Evolutionary conservation across 768 basidiomycete genomes (phyloP), one percentile per base, ranked within the genome.

Genomic region (Mycena vitilis): DNA sequence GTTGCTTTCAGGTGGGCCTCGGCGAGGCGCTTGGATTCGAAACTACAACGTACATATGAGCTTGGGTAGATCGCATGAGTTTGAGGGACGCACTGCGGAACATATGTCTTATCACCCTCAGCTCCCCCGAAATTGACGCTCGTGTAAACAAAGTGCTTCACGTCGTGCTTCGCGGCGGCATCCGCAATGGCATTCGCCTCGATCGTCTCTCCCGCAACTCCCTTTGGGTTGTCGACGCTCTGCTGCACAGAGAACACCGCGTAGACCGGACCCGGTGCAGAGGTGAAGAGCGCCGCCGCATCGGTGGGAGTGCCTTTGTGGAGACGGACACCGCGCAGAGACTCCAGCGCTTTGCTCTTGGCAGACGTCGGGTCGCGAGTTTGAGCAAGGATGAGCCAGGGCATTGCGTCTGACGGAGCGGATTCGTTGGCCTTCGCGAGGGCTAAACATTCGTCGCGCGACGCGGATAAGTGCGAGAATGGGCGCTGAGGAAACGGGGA

Each of bases 361-460:
- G 70, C 58, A 2, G 69, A 61, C 1, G 20, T 47, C 0, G 63
- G 52, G 16, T 67, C 53, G 1, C 70, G 66, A 1, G 70, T 71
- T 47, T 71, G 70, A 2, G 70, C 70, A n/a, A 71, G 63, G 40
- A 71, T 68, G 38, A 66, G n/a, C 66, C 65, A 71, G 18, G 70
- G 66, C 9, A 22, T 9, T 3, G 62, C 15, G 15, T 45, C 61
- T 1, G 11, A 8, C 0, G 38, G 18, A 2, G 65, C 42, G 4
- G 20, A 20, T 10, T 57, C 57, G 60, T 71, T 71, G 7, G 47
- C 52, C 15, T 65, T 56, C 15, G 66, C 65, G 5, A 68, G 63
- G 13, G 66, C 69, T 70, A 37, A 4, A 38, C 25, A 40, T 15
- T 11, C 11, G 11, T 22, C 3, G 30, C 34, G 13, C 1, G 8